Conservation (phyloP, 176 grass and related monocot species). For the Musa troglodytarum region DNA sequence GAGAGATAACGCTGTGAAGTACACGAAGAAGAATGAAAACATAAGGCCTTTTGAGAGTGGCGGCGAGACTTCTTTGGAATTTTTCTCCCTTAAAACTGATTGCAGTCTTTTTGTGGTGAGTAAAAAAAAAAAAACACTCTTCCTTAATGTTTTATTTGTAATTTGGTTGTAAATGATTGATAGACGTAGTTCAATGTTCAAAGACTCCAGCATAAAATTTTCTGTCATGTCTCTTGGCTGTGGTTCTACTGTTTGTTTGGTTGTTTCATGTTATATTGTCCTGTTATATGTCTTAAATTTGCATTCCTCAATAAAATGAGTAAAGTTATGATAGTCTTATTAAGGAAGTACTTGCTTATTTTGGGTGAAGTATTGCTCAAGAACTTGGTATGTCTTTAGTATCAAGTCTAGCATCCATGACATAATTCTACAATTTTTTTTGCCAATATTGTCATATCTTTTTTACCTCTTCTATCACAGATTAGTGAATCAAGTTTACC, state of each 20-base stretch:
- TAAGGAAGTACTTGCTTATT: neutral
- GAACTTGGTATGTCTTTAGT: too few relatives aligned
- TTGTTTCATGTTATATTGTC: too few relatives aligned
- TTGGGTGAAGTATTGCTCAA: too few relatives aligned
- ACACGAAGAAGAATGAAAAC: conserved; percentile 81
- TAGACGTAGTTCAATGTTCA: too few relatives aligned
- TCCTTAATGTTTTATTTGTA: neutral
- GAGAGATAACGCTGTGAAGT: conserved; percentile 72
- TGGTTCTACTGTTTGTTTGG: neutral
- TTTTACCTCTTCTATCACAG: too few relatives aligned
- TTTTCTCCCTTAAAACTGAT: conserved; percentile 90
- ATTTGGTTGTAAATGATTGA: neutral
- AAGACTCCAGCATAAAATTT: too few relatives aligned
- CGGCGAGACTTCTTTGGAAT: conserved; percentile 78
- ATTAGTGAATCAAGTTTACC: too few relatives aligned
- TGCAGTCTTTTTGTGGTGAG: conserved; percentile 87
- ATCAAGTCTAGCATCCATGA: too few relatives aligned
- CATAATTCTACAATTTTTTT: too few relatives aligned
- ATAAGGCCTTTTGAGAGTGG: conserved; percentile 88
- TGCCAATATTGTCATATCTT: too few relatives aligned
- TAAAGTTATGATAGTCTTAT: neutral
- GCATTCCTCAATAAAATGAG: neutral
- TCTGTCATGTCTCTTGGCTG: too few relatives aligned
- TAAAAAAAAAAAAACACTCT: neutral
- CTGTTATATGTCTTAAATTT: neutral